These are phyloP conservation scores for Backusella psychrophila DNA, from an alignment of 192 early-diverging fungal species.

Conservation along the genomic window DNA sequence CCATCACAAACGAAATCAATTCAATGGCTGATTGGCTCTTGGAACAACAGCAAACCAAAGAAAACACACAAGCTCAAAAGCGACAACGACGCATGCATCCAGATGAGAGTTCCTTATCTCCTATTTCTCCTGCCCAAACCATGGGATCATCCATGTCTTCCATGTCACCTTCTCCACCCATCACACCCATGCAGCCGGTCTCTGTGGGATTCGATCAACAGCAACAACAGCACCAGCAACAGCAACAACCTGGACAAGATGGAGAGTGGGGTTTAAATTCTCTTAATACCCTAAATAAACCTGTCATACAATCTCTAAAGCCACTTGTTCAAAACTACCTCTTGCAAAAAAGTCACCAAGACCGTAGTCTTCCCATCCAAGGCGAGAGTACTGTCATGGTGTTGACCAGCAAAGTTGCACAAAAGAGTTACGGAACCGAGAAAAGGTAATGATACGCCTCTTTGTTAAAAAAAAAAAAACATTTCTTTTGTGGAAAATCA, in stretches of 20 bases:
- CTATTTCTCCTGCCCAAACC: constrained; percentile 6
- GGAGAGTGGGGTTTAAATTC: constrained; percentile 8
- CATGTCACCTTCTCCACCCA: constrained; percentile 28
- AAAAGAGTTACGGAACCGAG: constrained; percentile 94
- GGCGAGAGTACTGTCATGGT: constrained; percentile 70
- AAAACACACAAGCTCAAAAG: not conserved
- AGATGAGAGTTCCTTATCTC: not conserved
- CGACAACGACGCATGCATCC: constrained; percentile 4
- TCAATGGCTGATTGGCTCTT: constrained; percentile 14
- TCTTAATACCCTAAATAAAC: constrained; percentile 17
- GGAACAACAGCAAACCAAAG: not conserved
- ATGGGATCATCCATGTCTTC: constrained; percentile 10
- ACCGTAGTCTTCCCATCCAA: constrained; percentile 27
- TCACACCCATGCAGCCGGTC: constrained; percentile 21
- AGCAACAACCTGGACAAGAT: not conserved
- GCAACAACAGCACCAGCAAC: not conserved
- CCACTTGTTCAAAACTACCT: constrained; percentile 50
- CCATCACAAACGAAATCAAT: constrained; percentile 11
- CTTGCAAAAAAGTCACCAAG: constrained; percentile 28
- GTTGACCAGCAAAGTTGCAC: constrained; percentile 83
- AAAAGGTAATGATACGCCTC: constrained; percentile 56
- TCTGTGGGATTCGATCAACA: constrained; percentile 15
- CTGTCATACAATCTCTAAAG: not conserved
- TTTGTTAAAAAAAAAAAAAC: not conserved
- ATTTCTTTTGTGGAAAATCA: not conserved